phyloP scores from a whole-genome alignment of 164 flowering plant species.

The Buxus sempervirens region DNA sequence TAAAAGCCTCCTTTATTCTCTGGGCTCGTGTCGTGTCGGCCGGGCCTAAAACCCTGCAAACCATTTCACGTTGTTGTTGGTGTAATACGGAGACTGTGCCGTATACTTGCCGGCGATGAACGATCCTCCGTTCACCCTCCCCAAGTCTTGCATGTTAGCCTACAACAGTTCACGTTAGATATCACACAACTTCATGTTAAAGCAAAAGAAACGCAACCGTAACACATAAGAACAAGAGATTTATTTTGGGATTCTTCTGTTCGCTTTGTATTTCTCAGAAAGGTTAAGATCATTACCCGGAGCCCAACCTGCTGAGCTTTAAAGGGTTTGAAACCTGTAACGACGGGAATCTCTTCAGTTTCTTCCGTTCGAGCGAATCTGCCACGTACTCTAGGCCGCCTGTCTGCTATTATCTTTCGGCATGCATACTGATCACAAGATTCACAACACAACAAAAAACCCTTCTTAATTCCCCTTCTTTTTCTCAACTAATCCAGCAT shows the following conservation, averaged over 20 bases:
- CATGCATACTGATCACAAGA: slow-evolving; percentile 59
- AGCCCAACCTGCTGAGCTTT: slow-evolving; percentile 54
- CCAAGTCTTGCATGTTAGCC: no score
- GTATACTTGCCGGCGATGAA: no score
- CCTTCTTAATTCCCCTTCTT: not conserved
- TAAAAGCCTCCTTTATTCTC: no score
- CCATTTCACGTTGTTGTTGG: no score
- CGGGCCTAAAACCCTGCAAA: no score
- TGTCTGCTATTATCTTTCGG: slow-evolving; percentile 85
- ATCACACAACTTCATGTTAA: no score
- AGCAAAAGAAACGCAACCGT: no score
- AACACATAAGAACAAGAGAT: no score
- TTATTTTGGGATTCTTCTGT: not conserved
- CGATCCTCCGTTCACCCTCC: no score
- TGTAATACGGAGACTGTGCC: no score
- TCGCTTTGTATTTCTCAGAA: not conserved
- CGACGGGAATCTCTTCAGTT: slow-evolving; percentile 44
- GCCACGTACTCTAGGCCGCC: slow-evolving; percentile 77
- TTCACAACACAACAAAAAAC: not conserved
- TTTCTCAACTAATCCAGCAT: not conserved
- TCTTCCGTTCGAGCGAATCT: slow-evolving; percentile 83
- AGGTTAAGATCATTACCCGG: slow-evolving; percentile 40
- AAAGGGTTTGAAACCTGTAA: slow-evolving; percentile 27
- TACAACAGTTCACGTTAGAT: no score
- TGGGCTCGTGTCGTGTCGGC: no score